These are phyloP conservation scores for Plasmopara muralis DNA, from an alignment of 352 stramenopile genomes.

Conservation along the genomic window DNA sequence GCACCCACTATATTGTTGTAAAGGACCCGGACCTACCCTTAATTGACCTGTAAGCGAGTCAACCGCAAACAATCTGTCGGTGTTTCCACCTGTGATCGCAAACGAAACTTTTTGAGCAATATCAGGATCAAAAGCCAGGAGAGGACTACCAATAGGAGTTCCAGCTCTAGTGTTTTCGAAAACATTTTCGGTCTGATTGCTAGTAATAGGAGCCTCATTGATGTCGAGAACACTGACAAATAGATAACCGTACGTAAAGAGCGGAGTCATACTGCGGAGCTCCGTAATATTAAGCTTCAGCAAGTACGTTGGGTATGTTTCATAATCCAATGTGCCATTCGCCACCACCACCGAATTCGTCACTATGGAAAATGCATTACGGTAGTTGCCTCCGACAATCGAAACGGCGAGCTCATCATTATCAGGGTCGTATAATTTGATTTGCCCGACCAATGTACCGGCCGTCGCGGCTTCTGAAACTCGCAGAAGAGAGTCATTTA, in stretches of 20 bases:
- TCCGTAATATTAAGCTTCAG: slow-evolving; percentile 14
- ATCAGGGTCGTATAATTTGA: slow-evolving; percentile 15
- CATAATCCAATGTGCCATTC: slow-evolving; percentile 12
- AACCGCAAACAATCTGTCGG: slow-evolving; percentile 12
- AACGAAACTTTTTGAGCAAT: slow-evolving; percentile 15
- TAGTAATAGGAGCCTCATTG: slow-evolving; percentile 22
- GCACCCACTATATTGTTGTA: slow-evolving; percentile 10
- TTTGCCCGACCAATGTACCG: slow-evolving; percentile 10
- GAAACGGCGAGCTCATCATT: slow-evolving; percentile 11
- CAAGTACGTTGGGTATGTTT: slow-evolving; percentile 14
- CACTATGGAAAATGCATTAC: slow-evolving; percentile 12
- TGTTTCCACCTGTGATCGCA: slow-evolving; percentile 15
- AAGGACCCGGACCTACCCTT: slow-evolving; percentile 5
- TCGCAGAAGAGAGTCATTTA: slow-evolving; percentile 9
- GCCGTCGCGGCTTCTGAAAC: slow-evolving; percentile 16
- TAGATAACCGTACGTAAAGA: slow-evolving; percentile 7
- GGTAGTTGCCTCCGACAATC: slow-evolving; percentile 17
- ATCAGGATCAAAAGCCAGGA: slow-evolving; percentile 14
- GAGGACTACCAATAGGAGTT: slow-evolving; percentile 10
- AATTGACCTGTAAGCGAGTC: slow-evolving; percentile 18
- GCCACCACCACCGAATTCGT: slow-evolving; percentile 8
- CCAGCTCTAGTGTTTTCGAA: slow-evolving; percentile 19
- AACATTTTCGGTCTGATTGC: slow-evolving; percentile 14
- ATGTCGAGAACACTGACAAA: slow-evolving; percentile 15
- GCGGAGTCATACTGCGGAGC: slow-evolving; percentile 5